These are phyloP conservation scores for Zoysia japonica DNA, from an alignment of 176 grass and related monocot genomes.

Conservation along the genomic window DNA sequence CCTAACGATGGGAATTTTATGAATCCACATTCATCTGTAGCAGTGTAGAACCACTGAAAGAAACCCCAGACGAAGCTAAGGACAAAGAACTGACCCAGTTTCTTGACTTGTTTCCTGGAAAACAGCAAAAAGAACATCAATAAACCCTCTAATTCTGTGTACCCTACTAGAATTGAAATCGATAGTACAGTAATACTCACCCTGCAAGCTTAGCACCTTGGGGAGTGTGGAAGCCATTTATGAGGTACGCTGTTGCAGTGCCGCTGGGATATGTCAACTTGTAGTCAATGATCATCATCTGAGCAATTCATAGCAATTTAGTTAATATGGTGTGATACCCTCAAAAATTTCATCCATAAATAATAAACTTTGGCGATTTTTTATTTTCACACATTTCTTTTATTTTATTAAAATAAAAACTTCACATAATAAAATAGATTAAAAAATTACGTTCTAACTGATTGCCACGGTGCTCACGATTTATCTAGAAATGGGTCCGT, in stretches of 20 bases:
- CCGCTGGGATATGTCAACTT: conserved; percentile 84
- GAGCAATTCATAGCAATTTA: background rate
- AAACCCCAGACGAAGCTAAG: conserved; percentile 77
- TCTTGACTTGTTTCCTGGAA: conserved; percentile 73
- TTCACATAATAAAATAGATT: no score
- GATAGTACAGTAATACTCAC: conserved; percentile 27
- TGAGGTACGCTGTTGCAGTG: conserved; percentile 81
- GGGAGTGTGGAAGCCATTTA: conserved; percentile 86
- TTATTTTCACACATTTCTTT: no score
- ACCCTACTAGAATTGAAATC: background rate
- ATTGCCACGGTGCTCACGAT: no score
- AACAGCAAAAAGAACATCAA: background rate
- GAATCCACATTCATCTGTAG: conserved; percentile 63
- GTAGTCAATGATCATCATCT: conserved; percentile 91
- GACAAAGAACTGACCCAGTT: conserved; percentile 56
- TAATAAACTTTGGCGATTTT: no score
- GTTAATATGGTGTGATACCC: background rate
- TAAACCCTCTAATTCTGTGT: background rate
- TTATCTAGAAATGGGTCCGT: no score
- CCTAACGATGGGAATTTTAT: conserved; percentile 57
- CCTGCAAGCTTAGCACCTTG: conserved; percentile 59
- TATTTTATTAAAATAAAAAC: no score
- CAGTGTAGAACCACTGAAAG: conserved; percentile 96
- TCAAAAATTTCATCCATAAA: no score
- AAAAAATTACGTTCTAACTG: no score